Conservation (phyloP, 345 rosid species). For the Camelina sativa region DNA sequence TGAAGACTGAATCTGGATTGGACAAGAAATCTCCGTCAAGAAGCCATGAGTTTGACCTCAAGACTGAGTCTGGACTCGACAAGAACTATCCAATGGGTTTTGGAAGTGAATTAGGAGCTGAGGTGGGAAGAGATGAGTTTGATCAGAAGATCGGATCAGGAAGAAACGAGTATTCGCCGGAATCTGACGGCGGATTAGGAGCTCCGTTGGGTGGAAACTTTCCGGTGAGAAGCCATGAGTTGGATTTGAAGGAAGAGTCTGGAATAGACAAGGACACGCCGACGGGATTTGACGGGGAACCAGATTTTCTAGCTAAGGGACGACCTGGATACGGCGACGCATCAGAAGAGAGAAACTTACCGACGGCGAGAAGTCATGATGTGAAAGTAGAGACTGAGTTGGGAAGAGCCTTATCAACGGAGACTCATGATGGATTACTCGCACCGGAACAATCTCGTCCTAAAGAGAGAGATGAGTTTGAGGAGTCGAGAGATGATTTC, state of each 20-base stretch:
- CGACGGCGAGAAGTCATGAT: slow-evolving; percentile 23
- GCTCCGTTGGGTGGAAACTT: not conserved
- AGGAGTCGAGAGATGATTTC: not conserved
- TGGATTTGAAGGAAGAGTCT: not conserved
- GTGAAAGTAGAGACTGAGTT: slow-evolving; percentile 18
- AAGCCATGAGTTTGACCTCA: not conserved
- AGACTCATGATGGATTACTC: slow-evolving; percentile 50
- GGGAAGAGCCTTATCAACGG: slow-evolving; percentile 29
- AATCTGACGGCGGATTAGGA: not conserved
- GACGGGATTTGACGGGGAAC: not conserved
- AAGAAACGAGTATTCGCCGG: not conserved
- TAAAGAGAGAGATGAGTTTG: slow-evolving; percentile 2
- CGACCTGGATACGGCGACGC: slow-evolving; percentile 3
- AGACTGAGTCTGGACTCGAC: not conserved
- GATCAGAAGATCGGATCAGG: not conserved
- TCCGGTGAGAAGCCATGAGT: not conserved
- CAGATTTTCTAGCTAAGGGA: slow-evolving; percentile 7
- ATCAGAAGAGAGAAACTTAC: not conserved
- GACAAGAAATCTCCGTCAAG: not conserved
- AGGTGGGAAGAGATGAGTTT: not conserved
- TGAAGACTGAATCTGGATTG: not conserved
- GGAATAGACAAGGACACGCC: not conserved
- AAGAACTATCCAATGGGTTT: not conserved
- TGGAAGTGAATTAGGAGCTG: not conserved
- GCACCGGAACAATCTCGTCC: slow-evolving; percentile 47